phyloP scores from a whole-genome alignment of 805 yeast species.

The Ogataea kodamae region DNA sequence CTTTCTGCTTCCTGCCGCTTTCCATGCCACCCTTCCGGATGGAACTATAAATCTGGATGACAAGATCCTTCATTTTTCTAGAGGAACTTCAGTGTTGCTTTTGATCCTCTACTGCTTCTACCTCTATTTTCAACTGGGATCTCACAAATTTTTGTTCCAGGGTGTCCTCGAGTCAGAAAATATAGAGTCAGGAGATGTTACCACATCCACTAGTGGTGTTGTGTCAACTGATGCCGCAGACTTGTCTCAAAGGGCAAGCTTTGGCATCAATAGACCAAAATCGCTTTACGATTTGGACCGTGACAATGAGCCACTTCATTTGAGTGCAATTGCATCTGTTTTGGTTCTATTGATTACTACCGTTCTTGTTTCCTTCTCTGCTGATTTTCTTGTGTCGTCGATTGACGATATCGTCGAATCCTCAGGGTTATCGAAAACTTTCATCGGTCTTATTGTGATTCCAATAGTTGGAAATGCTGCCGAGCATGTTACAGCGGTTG shows the following conservation, averaged over 20 bases:
- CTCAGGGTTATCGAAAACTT: slow-evolving; percentile 88
- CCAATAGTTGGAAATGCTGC: slow-evolving; percentile 99
- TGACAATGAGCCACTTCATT: slow-evolving; percentile 32
- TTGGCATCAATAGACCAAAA: slow-evolving; percentile 29
- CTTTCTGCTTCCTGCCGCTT: slow-evolving; percentile 91
- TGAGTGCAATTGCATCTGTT: slow-evolving; percentile 55
- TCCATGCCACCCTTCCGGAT: slow-evolving; percentile 71
- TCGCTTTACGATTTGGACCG: slow-evolving; percentile 27
- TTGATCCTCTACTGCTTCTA: slow-evolving; percentile 74
- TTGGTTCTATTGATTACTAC: slow-evolving; percentile 61
- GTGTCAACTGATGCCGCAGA: slow-evolving; percentile 1
- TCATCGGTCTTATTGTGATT: slow-evolving; percentile 87
- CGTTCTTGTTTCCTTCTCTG: slow-evolving; percentile 78
- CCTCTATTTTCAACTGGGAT: slow-evolving; percentile 81
- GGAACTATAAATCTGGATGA: slow-evolving; percentile 26
- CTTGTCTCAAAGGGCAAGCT: slow-evolving; percentile 25
- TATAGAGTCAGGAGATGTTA: slow-evolving; percentile 9
- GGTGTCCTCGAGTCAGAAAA: slow-evolving; percentile 35
- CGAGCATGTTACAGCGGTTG: slow-evolving; percentile 94
- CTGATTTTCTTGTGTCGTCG: slow-evolving; percentile 90
- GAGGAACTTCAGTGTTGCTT: slow-evolving; percentile 81
- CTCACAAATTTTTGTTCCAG: slow-evolving; percentile 78
- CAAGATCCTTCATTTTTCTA: slow-evolving; percentile 66
- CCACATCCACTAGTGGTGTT: not conserved
- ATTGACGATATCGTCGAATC: slow-evolving; percentile 83